Percentiles rank a stretch among this genome's conserved stretches.
phyloP scores from a whole-genome alignment of 805 yeast species.

The Maudiozyma barnettii region DNA sequence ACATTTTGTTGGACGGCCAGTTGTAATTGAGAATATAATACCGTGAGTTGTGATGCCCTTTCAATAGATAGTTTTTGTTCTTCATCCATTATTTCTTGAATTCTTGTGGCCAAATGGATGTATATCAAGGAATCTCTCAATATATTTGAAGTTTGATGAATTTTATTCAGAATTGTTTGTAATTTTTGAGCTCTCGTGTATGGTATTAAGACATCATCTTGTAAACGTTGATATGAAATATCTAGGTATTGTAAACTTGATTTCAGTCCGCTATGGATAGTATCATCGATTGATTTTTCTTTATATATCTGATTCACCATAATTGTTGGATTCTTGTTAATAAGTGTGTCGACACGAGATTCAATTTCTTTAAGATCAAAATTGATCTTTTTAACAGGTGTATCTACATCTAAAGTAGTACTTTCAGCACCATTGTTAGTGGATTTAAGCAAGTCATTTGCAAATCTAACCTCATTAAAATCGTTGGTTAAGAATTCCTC shows the following conservation, averaged over 20 bases:
- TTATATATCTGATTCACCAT: conserved; percentile 19
- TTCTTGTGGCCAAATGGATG: conserved; percentile 19
- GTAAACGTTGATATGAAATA: conserved; percentile 25
- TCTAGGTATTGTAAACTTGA: conserved; percentile 22
- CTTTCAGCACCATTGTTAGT: conserved; percentile 14
- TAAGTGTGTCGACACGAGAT: conserved; percentile 11
- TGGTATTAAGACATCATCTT: conserved; percentile 22
- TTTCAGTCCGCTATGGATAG: conserved; percentile 11
- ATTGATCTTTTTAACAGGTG: conserved; percentile 23
- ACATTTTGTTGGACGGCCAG: conserved; percentile 18
- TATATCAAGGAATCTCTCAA: conserved; percentile 24
- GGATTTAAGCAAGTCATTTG: conserved; percentile 19
- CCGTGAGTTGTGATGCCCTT: conserved; percentile 14
- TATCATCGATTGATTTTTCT: conserved; percentile 9
- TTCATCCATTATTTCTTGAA: conserved; percentile 7
- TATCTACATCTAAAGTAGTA: conserved; percentile 19
- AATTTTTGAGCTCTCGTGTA: conserved; percentile 23
- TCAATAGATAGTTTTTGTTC: conserved; percentile 7
- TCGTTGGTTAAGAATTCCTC: conserved; percentile 16
- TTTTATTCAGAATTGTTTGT: conserved; percentile 24
- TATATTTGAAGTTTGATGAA: conserved; percentile 27
- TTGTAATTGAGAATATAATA: conserved; percentile 21
- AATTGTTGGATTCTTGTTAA: conserved; percentile 17
- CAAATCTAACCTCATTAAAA: conserved; percentile 16
- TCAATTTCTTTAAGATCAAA: conserved; percentile 24